phyloP scores from a whole-genome alignment of 257 asterid genomes.

The Rubia yunnanensis region DNA sequence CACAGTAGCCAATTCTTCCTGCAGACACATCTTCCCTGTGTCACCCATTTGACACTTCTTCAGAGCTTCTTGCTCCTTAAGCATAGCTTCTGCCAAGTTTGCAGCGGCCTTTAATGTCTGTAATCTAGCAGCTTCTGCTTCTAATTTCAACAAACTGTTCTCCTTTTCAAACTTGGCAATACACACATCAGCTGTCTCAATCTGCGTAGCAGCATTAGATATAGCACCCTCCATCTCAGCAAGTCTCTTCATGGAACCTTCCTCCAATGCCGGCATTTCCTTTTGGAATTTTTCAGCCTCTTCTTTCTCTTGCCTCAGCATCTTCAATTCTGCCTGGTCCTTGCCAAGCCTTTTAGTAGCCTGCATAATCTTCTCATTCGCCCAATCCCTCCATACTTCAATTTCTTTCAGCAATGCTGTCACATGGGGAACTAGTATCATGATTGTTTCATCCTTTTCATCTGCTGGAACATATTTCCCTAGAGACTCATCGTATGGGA shows the following conservation, averaged over 20 bases:
- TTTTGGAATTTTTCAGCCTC: constrained; percentile 42
- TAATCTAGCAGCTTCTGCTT: constrained; percentile 35
- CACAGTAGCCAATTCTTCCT: constrained; percentile 29
- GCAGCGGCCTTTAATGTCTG: constrained; percentile 20
- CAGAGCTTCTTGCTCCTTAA: constrained; percentile 44
- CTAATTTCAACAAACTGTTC: constrained; percentile 29
- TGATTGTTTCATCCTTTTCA: constrained; percentile 38
- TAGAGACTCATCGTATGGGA: constrained; percentile 42
- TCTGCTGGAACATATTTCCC: constrained; percentile 40
- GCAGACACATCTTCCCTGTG: constrained; percentile 29
- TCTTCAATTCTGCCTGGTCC: constrained; percentile 55
- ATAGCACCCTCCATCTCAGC: constrained; percentile 59
- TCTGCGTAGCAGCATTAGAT: constrained; percentile 37
- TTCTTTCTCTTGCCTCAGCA: constrained; percentile 60
- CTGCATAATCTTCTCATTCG: constrained; percentile 65
- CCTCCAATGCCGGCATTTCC: constrained; percentile 56
- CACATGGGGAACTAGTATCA: constrained; percentile 31
- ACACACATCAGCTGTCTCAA: constrained; percentile 30
- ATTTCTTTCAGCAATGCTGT: constrained; percentile 41
- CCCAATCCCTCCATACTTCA: constrained; percentile 60
- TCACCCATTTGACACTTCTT: constrained; percentile 41
- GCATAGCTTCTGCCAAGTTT: constrained; percentile 33
- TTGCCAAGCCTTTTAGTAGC: constrained; percentile 55
- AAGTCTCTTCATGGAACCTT: constrained; percentile 42
- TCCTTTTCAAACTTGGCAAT: constrained; percentile 38